Base-by-base conservation (phyloP, 169 alveolate species). In the Eimeria zaria region DNA sequence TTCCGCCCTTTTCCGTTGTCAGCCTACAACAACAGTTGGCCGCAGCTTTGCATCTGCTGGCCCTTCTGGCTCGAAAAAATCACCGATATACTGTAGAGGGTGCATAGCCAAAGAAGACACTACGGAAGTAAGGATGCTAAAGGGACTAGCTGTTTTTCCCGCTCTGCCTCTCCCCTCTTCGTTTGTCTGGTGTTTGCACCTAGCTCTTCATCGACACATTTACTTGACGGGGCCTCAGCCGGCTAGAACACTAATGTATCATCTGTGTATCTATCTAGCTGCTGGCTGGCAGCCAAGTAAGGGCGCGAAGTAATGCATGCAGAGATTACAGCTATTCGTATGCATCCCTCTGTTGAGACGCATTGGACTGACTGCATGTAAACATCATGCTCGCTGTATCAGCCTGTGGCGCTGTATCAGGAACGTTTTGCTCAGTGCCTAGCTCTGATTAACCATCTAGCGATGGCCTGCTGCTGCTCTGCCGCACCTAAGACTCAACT, bases 1-100 rank as follows among this genome's bases (percentile, higher is more conserved):
- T 81, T 53, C 90, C 90, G 20, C 71, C 90, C 51, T 81, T 81
- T 73, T 81, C 90, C 14, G 90, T 18, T 30, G 24, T 81, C 33
- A 48, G 53, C 18, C 74, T 81, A 5, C 33, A 81, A 73, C 71
- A 81, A 7, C 90, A 81, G 90, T 51, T 81, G 69, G 64, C 90
- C 8, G 67, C 90, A 44, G 90, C 90, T 36, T 55, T 81, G 41
- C 74, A 24, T 11, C 90, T 81, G 53, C 90, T 81, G 33, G 41
- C 67, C 71, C 36, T 81, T 46, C 51, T 81, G 62, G 71, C 73
- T 30, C 48, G 67, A 51, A 55, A 81, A n/a, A 53, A n/a, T 6
- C 41, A 1, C 41, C 64, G 4, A 24, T 41, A 22, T 60, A 41
- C 41, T 69, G 6, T 12, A 69, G 80, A 51, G 80, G 22, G 3